Conservation (phyloP, 495 filamentous ascomycete genomes). For the Pseudomonodictys pantanalensis region DNA sequence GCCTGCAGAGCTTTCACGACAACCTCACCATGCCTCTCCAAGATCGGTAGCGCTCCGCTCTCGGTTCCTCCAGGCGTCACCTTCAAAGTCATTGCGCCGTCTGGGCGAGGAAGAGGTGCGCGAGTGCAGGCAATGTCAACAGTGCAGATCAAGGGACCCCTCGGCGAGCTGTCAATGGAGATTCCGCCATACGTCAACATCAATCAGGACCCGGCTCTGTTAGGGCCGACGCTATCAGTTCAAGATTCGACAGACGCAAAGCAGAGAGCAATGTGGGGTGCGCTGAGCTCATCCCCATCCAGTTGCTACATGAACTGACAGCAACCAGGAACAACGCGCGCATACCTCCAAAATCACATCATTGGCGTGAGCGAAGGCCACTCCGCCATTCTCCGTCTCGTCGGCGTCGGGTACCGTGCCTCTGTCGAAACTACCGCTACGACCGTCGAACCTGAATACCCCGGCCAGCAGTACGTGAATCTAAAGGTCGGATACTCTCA, state of each 20-base stretch:
- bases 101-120: constrained; percentile 49
- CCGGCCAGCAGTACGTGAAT: constrained; percentile 80
- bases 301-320: constrained; percentile 12
- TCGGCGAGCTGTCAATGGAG: constrained; percentile 69
- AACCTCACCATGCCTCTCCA: constrained; percentile 63
- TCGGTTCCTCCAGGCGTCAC: constrained; percentile 81
- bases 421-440: constrained; percentile 73
- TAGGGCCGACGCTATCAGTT: constrained; percentile 65
- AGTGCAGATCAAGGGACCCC: constrained; percentile 70
- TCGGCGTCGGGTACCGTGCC: constrained; percentile 95
- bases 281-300: constrained; percentile 30
- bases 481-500: constrained; percentile 96
- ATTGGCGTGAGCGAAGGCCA: constrained; percentile 95
- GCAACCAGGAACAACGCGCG: constrained; percentile 72
- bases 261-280: constrained; percentile 98
- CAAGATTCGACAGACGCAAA: constrained; percentile 59
- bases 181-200: constrained; percentile 73
- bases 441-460: constrained; percentile 63
- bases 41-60: constrained; percentile 78
- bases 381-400: constrained; percentile 82
- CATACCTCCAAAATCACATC: constrained; percentile 85
- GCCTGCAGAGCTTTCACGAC: constrained; percentile 67
- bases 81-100: constrained; percentile 57
- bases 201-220: constrained; percentile 56
- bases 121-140: constrained; percentile 53